phyloP scores from a whole-genome alignment of 2,329 filamentous ascomycete genomes.

The Colletotrichum gigasporum region DNA sequence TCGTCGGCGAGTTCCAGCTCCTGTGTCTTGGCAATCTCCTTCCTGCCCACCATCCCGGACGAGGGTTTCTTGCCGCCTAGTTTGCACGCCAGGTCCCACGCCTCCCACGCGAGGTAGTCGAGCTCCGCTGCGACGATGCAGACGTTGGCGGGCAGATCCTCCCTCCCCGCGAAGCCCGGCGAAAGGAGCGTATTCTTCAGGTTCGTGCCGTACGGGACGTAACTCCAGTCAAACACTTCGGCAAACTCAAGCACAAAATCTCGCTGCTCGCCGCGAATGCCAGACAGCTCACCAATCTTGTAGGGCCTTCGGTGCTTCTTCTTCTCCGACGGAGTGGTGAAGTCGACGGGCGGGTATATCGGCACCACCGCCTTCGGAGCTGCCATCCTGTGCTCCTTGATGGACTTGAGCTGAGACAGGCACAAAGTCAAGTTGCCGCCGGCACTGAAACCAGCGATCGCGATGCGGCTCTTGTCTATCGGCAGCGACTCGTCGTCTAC shows the following conservation, averaged over 20 bases:
- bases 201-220: conserved; percentile 42
- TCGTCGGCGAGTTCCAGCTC: conserved; percentile 42
- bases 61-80: conserved; percentile 32
- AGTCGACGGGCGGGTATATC: conserved; percentile 53
- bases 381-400: conserved; percentile 38
- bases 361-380: conserved; percentile 46
- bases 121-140: conserved; percentile 49
- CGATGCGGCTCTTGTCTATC: conserved; percentile 52
- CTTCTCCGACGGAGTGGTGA: conserved; percentile 37
- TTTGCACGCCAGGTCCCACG: conserved; percentile 32
- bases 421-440: conserved; percentile 59
- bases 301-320: conserved; percentile 38
- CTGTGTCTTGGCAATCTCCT: conserved; percentile 23
- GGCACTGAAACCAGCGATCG: conserved; percentile 59
- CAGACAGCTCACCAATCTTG: conserved; percentile 33
- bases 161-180: conserved; percentile 42
- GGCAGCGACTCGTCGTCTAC: conserved; percentile 54
- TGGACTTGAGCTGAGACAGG: conserved; percentile 47
- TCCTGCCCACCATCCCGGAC: conserved; percentile 19
- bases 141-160: conserved; percentile 44
- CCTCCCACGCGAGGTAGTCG: conserved; percentile 43
- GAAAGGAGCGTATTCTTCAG: conserved; percentile 44
- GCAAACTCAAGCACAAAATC: conserved; percentile 35
- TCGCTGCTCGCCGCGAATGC: conserved; percentile 30
- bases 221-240: conserved; percentile 44